Base-by-base conservation (phyloP, 202 grass and related monocot genomes). In the Setaria viridis region DNA sequence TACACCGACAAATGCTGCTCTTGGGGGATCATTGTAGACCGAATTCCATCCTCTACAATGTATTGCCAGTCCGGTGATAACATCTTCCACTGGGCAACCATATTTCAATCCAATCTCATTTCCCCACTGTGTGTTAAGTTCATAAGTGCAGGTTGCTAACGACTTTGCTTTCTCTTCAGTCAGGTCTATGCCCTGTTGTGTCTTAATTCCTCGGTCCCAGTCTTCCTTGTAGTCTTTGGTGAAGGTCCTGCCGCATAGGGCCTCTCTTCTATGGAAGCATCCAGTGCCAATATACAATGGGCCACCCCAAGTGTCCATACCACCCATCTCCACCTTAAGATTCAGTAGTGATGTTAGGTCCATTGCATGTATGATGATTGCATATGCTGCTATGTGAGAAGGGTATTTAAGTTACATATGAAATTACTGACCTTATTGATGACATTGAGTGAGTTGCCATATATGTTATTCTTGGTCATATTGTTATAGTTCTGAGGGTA, bases 1-100 rank as follows among this genome's bases (percentile, higher is more conserved):
- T 15, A 92, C 79, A 49, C 95, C 95, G 9, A 97, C 0, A 78
- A 97, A 94, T 29, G 80, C 88, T 37, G 33, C 55, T 83, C 84
- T 92, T 79, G 62, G 60, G 53, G 88, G 92, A 69, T 86, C 67
- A 12, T 72, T 67, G n/a, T 48, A 90, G 48, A 89, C 77, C 30
- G 92, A 97, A 71, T 84, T 19, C 94, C 94, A 97, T 33, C 94
- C 94, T 77, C 86, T 82, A 19, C 94, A 97, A 41, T 93, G 82
- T 81, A 97, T 94, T 54, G 39, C 19, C 11, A 97, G 47, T 77
- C 92, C 92, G 0, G 95, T 97, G 85, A 94, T 79, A 4, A 94
- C 71, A 80, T 97, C 95, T 80, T 97, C 92, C 51, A 93, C 88
- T 20, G 86, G 9, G 10, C 78, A 97, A 1, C 86, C 92, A 78